Evolutionary conservation across 345 rosid genomes (phyloP).

Genomic region (Hibiscus trionum): DNA sequence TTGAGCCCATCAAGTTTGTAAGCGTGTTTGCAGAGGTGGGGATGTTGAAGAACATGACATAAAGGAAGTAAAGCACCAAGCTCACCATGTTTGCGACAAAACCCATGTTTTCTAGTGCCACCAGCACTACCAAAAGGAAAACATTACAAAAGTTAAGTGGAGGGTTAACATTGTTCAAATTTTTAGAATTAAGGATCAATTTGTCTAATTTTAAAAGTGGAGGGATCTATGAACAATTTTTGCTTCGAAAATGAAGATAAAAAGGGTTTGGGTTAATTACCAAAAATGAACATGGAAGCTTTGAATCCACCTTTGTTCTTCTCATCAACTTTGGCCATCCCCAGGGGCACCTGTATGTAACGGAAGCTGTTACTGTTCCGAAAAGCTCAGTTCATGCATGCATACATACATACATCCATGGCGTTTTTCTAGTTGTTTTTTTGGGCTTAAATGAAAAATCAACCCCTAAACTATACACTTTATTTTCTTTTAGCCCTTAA

Average conservation of each 20-base stretch:
- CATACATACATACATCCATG: no score
- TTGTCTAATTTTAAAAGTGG: not conserved
- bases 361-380: not conserved
- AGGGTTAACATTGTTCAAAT: no score
- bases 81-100: constrained; percentile 44
- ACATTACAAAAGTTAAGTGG: no score
- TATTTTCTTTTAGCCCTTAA: no score
- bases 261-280: constrained; percentile 14
- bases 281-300: constrained; percentile 30
- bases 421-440: no score
- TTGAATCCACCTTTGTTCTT: constrained; percentile 36
- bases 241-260: not conserved
- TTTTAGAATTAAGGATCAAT: not conserved
- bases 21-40: constrained; percentile 39
- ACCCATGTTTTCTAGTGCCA: constrained; percentile 47
- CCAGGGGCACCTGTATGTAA: not conserved
- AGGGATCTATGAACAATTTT: not conserved
- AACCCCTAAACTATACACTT: no score
- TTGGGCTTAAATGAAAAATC: no score
- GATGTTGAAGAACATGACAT: constrained; percentile 28
- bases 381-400: no score
- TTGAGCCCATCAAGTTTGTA: constrained; percentile 46
- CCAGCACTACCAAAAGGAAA: constrained; percentile 16
- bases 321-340: not conserved
- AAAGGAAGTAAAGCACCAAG: constrained; percentile 33